phyloP scores from a whole-genome alignment of 2,329 filamentous ascomycete species.

The Sclerotinia subarctica region DNA sequence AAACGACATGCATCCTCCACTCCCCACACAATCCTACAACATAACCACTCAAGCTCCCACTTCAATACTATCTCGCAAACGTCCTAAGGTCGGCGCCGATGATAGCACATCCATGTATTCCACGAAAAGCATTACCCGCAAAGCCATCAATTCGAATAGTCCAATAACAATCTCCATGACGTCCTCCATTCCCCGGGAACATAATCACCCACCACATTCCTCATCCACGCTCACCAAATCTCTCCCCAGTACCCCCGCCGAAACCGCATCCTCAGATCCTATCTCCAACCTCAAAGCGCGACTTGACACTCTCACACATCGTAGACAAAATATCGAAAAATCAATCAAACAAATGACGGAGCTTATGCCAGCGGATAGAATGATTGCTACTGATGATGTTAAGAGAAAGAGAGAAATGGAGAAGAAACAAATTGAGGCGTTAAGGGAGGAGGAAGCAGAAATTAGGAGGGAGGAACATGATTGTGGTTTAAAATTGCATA shows the following conservation, averaged over 20 bases:
- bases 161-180: conserved; percentile 37
- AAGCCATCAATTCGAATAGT: conserved; percentile 30
- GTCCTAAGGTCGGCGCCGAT: conserved; percentile 28
- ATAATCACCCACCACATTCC: background rate
- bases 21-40: conserved; percentile 11
- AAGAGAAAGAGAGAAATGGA: conserved; percentile 54
- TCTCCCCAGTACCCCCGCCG: conserved; percentile 58
- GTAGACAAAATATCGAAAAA: conserved; percentile 67
- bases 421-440: conserved; percentile 61
- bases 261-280: conserved; percentile 58
- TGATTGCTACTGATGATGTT: conserved; percentile 65
- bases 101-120: conserved; percentile 12
- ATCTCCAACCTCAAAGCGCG: conserved; percentile 65
- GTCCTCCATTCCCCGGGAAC: conserved; percentile 17
- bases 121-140: conserved; percentile 29
- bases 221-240: conserved; percentile 46
- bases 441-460: conserved; percentile 66
- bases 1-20: conserved; percentile 19
- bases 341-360: conserved; percentile 76
- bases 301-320: conserved; percentile 61
- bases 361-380: conserved; percentile 68
- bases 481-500: conserved; percentile 68
- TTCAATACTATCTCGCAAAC: conserved; percentile 35
- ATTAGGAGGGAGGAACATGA: conserved; percentile 76
- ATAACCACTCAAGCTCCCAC: conserved; percentile 22